A percentile compares a stretch with the other conserved stretches of the same genome.
Evolutionary conservation across 768 basidiomycete species (phyloP).

Genomic region (Hirschioporus abietinus): DNA sequence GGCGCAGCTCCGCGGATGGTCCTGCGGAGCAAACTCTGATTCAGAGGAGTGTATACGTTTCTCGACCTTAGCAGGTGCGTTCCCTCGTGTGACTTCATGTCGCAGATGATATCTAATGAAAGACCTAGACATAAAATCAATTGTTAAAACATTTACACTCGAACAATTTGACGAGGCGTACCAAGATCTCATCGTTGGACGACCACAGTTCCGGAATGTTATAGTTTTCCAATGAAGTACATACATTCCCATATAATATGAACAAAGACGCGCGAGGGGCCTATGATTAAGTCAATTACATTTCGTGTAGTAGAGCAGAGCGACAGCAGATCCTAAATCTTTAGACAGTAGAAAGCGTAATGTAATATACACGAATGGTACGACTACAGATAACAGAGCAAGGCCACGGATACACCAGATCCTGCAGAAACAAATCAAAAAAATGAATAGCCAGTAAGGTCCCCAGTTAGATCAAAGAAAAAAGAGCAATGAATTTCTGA

Average conservation of each 20-base stretch:
- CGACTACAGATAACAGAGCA: background rate
- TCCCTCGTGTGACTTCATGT: background rate
- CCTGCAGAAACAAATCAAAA: background rate
- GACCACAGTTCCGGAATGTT: conserved; percentile 14
- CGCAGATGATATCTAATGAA: background rate
- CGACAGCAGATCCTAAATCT: background rate
- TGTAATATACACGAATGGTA: background rate
- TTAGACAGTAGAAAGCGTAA: background rate
- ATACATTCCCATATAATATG: too few species aligned
- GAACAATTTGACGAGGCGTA: conserved; percentile 10
- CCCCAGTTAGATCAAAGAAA: background rate
- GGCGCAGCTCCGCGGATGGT: conserved; percentile 9
- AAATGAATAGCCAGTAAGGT: background rate
- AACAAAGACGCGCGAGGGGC: background rate
- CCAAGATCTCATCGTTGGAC: conserved; percentile 7
- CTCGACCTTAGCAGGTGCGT: conserved; percentile 10
- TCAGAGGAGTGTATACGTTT: conserved; percentile 12
- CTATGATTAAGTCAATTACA: background rate
- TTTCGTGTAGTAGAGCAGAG: background rate
- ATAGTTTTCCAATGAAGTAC: conserved; percentile 9
- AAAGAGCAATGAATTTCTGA: background rate
- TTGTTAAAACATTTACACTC: background rate
- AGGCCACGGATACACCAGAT: background rate
- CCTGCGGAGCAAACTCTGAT: conserved; percentile 10
- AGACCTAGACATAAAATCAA: background rate